A percentile compares a stretch with the other conserved stretches of the same genome.
These are phyloP conservation scores for Coemansia sp. DNA, from an alignment of 192 early-diverging fungal genomes.

Conservation along the genomic window DNA sequence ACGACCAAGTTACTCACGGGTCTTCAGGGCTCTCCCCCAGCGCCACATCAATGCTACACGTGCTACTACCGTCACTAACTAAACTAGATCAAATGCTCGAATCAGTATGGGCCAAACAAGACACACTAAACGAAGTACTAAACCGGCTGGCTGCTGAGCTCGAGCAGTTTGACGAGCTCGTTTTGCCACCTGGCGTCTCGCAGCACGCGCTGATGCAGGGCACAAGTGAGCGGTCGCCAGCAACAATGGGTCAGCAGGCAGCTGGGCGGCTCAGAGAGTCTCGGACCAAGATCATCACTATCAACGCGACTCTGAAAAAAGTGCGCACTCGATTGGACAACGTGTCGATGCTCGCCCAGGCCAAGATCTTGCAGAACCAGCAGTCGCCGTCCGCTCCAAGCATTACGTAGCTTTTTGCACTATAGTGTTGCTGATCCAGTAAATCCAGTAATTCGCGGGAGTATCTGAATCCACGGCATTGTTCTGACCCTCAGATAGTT, in stretches of 20 bases:
- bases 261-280: conserved; percentile 33
- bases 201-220: neutral
- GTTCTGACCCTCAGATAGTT: neutral
- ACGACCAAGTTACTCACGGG: neutral
- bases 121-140: conserved; percentile 41
- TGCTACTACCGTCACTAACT: conserved; percentile 44
- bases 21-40: conserved; percentile 12
- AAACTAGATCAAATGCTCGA: conserved; percentile 40
- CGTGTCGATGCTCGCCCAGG: conserved; percentile 51
- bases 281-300: conserved; percentile 24
- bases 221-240: neutral
- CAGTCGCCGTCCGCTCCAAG: neutral
- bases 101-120: conserved; percentile 44
- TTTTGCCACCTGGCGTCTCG: conserved; percentile 17
- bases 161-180: conserved; percentile 51
- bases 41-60: conserved; percentile 47
- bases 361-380: conserved; percentile 38
- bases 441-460: neutral
- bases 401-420: neutral
- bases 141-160: conserved; percentile 42
- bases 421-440: neutral
- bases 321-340: conserved; percentile 42
- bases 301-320: conserved; percentile 42
- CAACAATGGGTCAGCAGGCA: conserved; percentile 19
- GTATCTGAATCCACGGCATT: neutral